Conservation (phyloP, 1,139 yeast species). For the Blastobotrys raffinosifermentans region DNA sequence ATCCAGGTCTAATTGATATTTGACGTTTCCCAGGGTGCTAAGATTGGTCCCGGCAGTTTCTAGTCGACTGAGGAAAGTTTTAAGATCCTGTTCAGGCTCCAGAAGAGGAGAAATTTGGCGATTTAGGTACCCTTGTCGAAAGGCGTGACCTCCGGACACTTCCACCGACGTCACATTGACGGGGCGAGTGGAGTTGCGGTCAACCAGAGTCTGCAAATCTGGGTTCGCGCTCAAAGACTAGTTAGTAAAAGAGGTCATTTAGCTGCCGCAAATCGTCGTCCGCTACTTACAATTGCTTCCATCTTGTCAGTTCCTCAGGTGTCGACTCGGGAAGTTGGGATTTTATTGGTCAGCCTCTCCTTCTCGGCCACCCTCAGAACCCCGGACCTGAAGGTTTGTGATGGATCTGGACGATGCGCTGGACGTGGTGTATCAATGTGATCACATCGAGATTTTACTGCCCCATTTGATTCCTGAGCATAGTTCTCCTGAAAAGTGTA, state of each 20-base stretch:
- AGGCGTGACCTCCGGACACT: slow-evolving; percentile 15
- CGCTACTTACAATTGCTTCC: no score
- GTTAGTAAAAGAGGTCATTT: no score
- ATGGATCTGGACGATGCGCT: no score
- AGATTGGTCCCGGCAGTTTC: slow-evolving; percentile 16
- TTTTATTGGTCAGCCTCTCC: no score
- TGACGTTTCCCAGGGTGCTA: slow-evolving; percentile 15
- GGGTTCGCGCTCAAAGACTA: no score
- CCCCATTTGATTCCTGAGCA: no score
- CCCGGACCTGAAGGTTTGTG: no score
- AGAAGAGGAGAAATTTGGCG: slow-evolving; percentile 18
- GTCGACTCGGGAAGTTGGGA: no score
- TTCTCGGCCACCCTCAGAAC: no score
- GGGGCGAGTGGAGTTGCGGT: slow-evolving; percentile 9
- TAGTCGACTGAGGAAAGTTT: slow-evolving; percentile 11
- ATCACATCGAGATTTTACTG: slow-evolving; percentile 16
- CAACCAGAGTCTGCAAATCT: not conserved
- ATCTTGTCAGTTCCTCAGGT: no score
- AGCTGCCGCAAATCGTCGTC: no score
- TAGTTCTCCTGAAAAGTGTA: no score
- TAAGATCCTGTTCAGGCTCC: slow-evolving; percentile 11
- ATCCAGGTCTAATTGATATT: slow-evolving; percentile 6
- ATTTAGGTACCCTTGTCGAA: slow-evolving; percentile 15
- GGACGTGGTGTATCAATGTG: not conserved
- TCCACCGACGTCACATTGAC: slow-evolving; percentile 15